phyloP scores from a whole-genome alignment of 192 early-diverging fungal species.

The Entomortierella lignicola region DNA sequence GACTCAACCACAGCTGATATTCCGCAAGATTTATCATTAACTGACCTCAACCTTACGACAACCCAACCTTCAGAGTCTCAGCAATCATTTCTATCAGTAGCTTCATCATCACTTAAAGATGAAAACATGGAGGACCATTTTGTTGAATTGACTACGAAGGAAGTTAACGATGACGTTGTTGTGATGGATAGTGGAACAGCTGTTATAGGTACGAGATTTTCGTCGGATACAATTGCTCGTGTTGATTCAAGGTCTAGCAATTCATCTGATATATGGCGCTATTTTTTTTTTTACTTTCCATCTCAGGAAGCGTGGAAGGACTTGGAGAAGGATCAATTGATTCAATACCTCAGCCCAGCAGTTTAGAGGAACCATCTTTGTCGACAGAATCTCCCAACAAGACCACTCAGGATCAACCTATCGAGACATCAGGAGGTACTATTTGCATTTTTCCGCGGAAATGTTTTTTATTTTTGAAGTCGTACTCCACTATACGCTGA shows the following conservation, averaged over 20 bases:
- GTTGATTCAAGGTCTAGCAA: neutral
- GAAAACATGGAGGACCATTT: neutral
- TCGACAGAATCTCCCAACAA: neutral
- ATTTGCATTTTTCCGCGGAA: neutral
- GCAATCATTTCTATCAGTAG: neutral
- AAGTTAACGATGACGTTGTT: slow-evolving; percentile 1
- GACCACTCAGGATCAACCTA: neutral
- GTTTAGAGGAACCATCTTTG: neutral
- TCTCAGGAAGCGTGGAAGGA: neutral
- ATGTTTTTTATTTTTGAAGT: neutral
- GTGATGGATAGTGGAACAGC: slow-evolving; percentile 11
- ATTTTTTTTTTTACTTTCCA: neutral
- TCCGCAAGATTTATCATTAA: neutral
- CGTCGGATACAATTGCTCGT: neutral
- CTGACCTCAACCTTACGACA: neutral
- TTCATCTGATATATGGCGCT: no score
- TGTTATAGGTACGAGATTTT: neutral
- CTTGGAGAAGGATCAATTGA: neutral
- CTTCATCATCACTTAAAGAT: neutral
- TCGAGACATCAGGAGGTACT: neutral
- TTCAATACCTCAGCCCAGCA: neutral
- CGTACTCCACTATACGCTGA: slow-evolving; percentile 1
- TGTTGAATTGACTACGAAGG: neutral
- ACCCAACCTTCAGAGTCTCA: neutral
- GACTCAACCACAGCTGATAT: neutral